Evolutionary conservation across 2,329 filamentous ascomycete genomes (phyloP), one percentile per base, ranked within the genome.

Genomic region (Leptographium wingfieldii): DNA sequence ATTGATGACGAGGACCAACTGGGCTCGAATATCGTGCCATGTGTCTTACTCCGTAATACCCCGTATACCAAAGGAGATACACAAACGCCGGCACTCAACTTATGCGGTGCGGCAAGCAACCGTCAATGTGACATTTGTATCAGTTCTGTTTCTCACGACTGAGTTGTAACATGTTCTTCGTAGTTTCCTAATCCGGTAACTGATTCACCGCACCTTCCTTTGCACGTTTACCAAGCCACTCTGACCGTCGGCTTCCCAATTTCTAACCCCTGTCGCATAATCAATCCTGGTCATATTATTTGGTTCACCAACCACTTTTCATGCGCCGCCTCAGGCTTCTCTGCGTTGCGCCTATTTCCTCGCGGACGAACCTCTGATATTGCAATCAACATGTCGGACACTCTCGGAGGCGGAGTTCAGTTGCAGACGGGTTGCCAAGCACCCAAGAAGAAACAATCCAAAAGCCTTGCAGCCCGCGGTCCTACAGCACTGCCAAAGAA

Each of bases 361-460:
- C 6, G 10, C 43, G 22, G 19, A 3, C 27, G 11, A 51, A 5
- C 12, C 5, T 11, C 9, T 27, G 22, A 51, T 12, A 31, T 14
- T 25, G 29, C 14, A 25, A 5, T 25, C 22, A 43, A 11, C 19
- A 56, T 54, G 38, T 3, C 16, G 4, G 49, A 29, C 5, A 16
- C 7, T 5, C 11, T 57, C 12, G 35, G 16, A 5, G 51, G 46
- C 3, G 10, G 29, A 11, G 55, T 58, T 4, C 59, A 55, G 14
- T 12, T 64, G 35, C 58, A 62, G 43, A 43, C 46, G 7, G 56
- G 57, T 11, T 40, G 38, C 0, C 31, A 57, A 33, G 38, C 29
- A 14, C 35, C 43, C 54, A 73, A 73, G 65, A 75, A 73, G 65
- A 76, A 74, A 65, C 77, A 73, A 64, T 73, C 73, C 60, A 75